These are phyloP conservation scores for Gonapodya prolifera DNA, from an alignment of 192 early-diverging fungal genomes.

Conservation along the genomic window DNA sequence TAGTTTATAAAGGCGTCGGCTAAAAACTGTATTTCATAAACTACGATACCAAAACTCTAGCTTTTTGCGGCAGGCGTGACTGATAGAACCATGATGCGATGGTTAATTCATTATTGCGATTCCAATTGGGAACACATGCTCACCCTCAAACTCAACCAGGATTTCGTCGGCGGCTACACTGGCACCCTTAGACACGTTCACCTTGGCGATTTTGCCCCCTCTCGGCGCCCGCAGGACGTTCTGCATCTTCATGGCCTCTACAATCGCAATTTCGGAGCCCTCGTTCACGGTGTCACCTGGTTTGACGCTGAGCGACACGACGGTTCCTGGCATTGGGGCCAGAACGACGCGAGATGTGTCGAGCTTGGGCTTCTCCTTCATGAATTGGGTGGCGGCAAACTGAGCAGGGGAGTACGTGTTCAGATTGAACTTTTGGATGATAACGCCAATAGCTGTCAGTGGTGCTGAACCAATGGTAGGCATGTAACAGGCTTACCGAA, in stretches of 20 bases:
- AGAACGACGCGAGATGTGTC: slow-evolving; percentile 62
- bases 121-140: too few relatives aligned
- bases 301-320: slow-evolving; percentile 68
- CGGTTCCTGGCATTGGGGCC: slow-evolving; percentile 84
- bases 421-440: not conserved
- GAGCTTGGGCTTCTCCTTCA: slow-evolving; percentile 62
- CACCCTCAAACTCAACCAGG: slow-evolving; percentile 3
- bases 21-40: not conserved
- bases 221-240: slow-evolving; percentile 73
- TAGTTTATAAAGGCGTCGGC: too few relatives aligned
- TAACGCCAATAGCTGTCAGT: too few relatives aligned
- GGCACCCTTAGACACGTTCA: slow-evolving; percentile 55
- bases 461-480: too few relatives aligned
- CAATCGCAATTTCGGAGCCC: slow-evolving; percentile 69
- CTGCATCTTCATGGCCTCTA: slow-evolving; percentile 99
- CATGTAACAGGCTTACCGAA: slow-evolving; percentile 24
- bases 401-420: not conserved
- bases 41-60: not conserved
- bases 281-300: slow-evolving; percentile 67
- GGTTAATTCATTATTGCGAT: too few relatives aligned
- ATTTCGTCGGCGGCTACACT: slow-evolving; percentile 63
- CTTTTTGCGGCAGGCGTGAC: not conserved
- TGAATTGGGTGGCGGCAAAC: slow-evolving; percentile 61
- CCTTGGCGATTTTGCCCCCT: slow-evolving; percentile 62
- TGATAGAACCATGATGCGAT: too few relatives aligned